These are phyloP conservation scores for Globisporangium carolinianum DNA, from an alignment of 352 stramenopile species.

Conservation along the genomic window DNA sequence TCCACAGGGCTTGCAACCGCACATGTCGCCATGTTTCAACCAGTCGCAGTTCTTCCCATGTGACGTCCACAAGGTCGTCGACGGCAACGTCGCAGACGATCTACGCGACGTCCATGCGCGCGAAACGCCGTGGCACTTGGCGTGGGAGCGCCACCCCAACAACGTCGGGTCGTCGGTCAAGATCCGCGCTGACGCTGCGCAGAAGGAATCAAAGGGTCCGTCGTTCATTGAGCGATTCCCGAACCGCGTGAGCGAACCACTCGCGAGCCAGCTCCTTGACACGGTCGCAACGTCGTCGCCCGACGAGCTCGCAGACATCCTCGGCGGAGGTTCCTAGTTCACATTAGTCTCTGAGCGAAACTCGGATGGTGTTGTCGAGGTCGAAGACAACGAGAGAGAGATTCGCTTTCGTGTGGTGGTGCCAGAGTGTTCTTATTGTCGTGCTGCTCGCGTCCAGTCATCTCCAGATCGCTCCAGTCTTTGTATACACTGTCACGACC, in stretches of 20 bases:
- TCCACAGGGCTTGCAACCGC: conserved; percentile 56
- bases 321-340: conserved; percentile 31
- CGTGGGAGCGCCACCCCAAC: conserved; percentile 51
- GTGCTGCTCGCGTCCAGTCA: too few relatives aligned
- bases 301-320: conserved; percentile 37
- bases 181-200: conserved; percentile 44
- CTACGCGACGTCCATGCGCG: conserved; percentile 25
- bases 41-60: conserved; percentile 78
- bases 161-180: conserved; percentile 60
- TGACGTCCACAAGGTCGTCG: conserved; percentile 66
- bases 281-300: conserved; percentile 22
- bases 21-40: conserved; percentile 78
- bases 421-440: too few relatives aligned
- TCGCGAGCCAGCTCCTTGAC: conserved; percentile 17
- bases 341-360: too few relatives aligned
- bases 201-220: conserved; percentile 34
- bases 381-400: too few relatives aligned
- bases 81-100: conserved; percentile 53
- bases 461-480: too few relatives aligned
- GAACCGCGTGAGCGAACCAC: conserved; percentile 25
- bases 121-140: conserved; percentile 36
- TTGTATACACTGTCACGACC: too few relatives aligned
- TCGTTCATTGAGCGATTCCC: conserved; percentile 68
- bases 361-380: too few relatives aligned
- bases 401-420: too few relatives aligned